Conservation (phyloP, 2,329 filamentous ascomycete genomes). For the Paraconiothyrium sp. region DNA sequence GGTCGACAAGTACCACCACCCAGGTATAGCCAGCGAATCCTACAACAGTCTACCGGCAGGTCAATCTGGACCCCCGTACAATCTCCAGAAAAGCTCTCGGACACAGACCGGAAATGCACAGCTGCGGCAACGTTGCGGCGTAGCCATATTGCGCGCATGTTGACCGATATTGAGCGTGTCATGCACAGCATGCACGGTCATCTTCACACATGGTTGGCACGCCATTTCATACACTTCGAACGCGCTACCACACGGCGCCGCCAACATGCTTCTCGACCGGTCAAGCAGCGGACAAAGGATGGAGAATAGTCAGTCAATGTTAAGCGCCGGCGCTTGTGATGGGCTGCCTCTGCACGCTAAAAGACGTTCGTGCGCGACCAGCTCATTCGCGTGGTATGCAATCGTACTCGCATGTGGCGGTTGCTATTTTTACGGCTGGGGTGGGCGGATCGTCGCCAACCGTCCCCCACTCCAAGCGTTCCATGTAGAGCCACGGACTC, state of each 20-base stretch:
- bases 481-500: not conserved
- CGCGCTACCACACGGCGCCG: not conserved
- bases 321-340: conserved; percentile 1
- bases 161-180: conserved; percentile 6
- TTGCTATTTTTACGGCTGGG: conserved; percentile 10
- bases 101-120: conserved; percentile 6
- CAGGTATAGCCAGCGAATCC: conserved; percentile 1
- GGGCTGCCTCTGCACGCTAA: conserved; percentile 3
- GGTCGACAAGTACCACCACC: not conserved
- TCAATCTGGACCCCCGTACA: not conserved
- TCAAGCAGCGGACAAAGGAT: not conserved
- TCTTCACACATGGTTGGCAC: not conserved
- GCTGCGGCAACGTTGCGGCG: conserved; percentile 5
- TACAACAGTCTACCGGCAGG: not conserved
- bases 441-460: conserved; percentile 3
- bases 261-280: not conserved
- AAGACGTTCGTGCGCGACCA: conserved; percentile 4
- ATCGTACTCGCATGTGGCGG: conserved; percentile 10
- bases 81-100: not conserved
- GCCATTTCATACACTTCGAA: not conserved
- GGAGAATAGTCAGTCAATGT: not conserved
- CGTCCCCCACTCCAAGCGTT: not conserved
- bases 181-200: conserved; percentile 4
- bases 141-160: conserved; percentile 11
- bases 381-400: conserved; percentile 13